phyloP scores from a whole-genome alignment of 179 eudicot species.

The Pouteria campechiana region DNA sequence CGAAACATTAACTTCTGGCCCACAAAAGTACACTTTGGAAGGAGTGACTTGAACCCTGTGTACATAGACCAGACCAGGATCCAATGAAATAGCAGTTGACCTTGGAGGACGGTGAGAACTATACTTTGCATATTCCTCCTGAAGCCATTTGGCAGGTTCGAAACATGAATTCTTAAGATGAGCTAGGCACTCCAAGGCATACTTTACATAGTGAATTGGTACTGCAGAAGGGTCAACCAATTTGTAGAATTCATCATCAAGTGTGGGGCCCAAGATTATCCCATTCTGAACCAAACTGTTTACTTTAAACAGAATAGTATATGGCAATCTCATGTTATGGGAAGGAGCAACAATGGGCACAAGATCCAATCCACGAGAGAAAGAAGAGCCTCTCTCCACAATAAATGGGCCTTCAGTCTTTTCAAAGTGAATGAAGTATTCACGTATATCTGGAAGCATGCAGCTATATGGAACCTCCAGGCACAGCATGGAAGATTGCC shows the following conservation, averaged over 20 bases:
- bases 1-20: slow-evolving; percentile 84
- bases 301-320: slow-evolving; percentile 50
- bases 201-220: slow-evolving; percentile 29
- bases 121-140: slow-evolving; percentile 33
- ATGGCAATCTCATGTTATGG: slow-evolving; percentile 42
- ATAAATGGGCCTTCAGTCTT: slow-evolving; percentile 29
- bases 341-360: slow-evolving; percentile 70
- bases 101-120: slow-evolving; percentile 23
- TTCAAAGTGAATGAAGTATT: slow-evolving; percentile 39
- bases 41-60: slow-evolving; percentile 82
- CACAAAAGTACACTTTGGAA: slow-evolving; percentile 61
- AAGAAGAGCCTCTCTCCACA: slow-evolving; percentile 31
- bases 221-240: slow-evolving; percentile 51
- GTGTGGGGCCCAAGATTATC: slow-evolving; percentile 60
- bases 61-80: slow-evolving; percentile 68
- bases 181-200: slow-evolving; percentile 53
- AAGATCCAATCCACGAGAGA: slow-evolving; percentile 27
- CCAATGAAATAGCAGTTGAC: slow-evolving; percentile 40
- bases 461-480: slow-evolving; percentile 36
- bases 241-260: slow-evolving; percentile 43
- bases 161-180: slow-evolving; percentile 68
- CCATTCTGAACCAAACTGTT: slow-evolving; percentile 70
- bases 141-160: slow-evolving; percentile 66
- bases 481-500: slow-evolving; percentile 67
- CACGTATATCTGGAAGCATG: slow-evolving; percentile 32